phyloP scores from a whole-genome alignment of 441 rosid genomes.

The Daphne laureola region DNA sequence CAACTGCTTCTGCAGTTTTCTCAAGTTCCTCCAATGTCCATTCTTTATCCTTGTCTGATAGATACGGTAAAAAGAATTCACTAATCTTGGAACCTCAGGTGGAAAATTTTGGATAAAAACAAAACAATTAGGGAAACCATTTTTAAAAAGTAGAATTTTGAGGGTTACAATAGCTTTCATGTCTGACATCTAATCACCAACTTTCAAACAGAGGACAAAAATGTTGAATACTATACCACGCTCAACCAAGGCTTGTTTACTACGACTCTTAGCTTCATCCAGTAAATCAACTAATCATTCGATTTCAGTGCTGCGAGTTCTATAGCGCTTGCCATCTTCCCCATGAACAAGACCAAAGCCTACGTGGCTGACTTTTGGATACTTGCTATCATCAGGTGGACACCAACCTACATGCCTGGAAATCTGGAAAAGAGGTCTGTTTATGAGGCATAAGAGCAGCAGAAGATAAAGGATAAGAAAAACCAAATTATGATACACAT shows the following conservation, averaged over 20 bases:
- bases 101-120: too few relatives aligned
- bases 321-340: slow-evolving; percentile 82
- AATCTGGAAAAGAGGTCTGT: slow-evolving; percentile 41
- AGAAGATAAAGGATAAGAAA: too few relatives aligned
- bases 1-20: slow-evolving; percentile 85
- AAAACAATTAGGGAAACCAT: too few relatives aligned
- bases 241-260: slow-evolving; percentile 62
- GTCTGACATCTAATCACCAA: background rate
- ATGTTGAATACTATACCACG: slow-evolving; percentile 47
- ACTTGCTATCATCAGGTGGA: slow-evolving; percentile 39
- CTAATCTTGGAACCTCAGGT: too few relatives aligned
- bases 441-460: too few relatives aligned
- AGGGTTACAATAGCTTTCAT: slow-evolving; percentile 5
- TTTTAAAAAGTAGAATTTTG: background rate
- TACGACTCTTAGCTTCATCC: slow-evolving; percentile 80
- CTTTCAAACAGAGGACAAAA: slow-evolving; percentile 3
- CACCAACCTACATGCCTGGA: slow-evolving; percentile 81
- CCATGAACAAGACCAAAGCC: slow-evolving; percentile 90
- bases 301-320: slow-evolving; percentile 76
- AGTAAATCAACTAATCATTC: slow-evolving; percentile 89
- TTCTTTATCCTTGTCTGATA: slow-evolving; percentile 70
- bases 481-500: too few relatives aligned
- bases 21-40: slow-evolving; percentile 86
- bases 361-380: slow-evolving; percentile 71
- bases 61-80: slow-evolving; percentile 4